Percentiles rank a stretch among this genome's conserved stretches.
These are phyloP conservation scores for Pythium grandisporangium DNA, from an alignment of 352 stramenopile genomes.

Conservation along the genomic window DNA sequence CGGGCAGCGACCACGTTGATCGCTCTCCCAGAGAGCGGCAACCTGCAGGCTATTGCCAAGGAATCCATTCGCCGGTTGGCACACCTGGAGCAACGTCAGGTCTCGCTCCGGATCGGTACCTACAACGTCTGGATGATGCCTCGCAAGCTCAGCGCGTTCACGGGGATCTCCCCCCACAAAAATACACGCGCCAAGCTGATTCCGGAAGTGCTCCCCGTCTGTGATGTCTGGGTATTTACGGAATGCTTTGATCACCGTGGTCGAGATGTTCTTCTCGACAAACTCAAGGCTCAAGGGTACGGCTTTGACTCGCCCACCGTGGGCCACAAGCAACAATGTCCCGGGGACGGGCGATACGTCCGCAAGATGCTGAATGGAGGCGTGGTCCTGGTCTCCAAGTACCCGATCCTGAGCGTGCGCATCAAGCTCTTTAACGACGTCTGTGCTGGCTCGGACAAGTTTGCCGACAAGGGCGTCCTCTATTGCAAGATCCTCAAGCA, in stretches of 20 bases:
- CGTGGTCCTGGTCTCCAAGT: slow-evolving; percentile 60
- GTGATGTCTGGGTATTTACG: slow-evolving; percentile 69
- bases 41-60: slow-evolving; percentile 59
- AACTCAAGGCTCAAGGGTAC: slow-evolving; percentile 49
- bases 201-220: slow-evolving; percentile 46
- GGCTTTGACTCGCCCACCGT: slow-evolving; percentile 68
- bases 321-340: slow-evolving; percentile 59
- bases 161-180: slow-evolving; percentile 56
- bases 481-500: slow-evolving; percentile 81
- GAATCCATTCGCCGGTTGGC: slow-evolving; percentile 57
- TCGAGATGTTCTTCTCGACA: slow-evolving; percentile 48
- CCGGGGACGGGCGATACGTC: slow-evolving; percentile 27
- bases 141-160: slow-evolving; percentile 66
- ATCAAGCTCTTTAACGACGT: slow-evolving; percentile 66
- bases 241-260: slow-evolving; percentile 76
- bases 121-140: slow-evolving; percentile 86
- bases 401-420: slow-evolving; percentile 59
- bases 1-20: slow-evolving; percentile 53
- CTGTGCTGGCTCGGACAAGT: slow-evolving; percentile 46
- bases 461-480: slow-evolving; percentile 70
- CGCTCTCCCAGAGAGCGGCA: slow-evolving; percentile 48
- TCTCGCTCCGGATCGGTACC: slow-evolving; percentile 47
- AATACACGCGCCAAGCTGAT: slow-evolving; percentile 71
- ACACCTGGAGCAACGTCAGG: slow-evolving; percentile 44
- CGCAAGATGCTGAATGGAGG: slow-evolving; percentile 67